Base-by-base conservation (phyloP, 1,284 basidiomycete genomes). In the Trichosporon inkin region DNA sequence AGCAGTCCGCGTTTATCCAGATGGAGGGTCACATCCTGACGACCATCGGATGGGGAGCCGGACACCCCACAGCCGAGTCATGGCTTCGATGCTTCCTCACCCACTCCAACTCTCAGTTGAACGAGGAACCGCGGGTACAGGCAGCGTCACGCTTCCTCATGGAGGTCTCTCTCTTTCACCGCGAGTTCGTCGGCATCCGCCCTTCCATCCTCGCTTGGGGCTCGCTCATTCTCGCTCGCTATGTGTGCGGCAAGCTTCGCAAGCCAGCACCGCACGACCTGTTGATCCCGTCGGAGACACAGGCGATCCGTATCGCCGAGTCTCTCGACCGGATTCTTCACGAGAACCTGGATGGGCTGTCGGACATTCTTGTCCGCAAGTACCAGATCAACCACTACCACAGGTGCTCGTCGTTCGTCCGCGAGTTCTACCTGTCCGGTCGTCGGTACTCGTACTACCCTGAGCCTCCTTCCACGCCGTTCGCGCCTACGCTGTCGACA, bases 121-220 rank as follows among this genome's bases (percentile, higher is more conserved):
- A 86, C 64, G 95, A 97, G 78, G 90, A 95, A 60, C 81, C 85
- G 61, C 90, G 89, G 77, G 90, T 94, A 6, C 91, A 95, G 73
- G 89, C 95, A 73, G 86, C 97, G 64, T 92, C 96, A 2, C 88
- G 96, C 49, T 99, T 98, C 82, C 80, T 99, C 71, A 96, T 99
- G 91, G 96, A 99, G 80, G 89, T 95, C 69, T 97, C 94, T 39
- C 84, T 99, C 53, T 99, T 97, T 82, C 90, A 97, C 78, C 88
- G 92, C 66, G 92, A 97, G 75, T 99, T 96, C 78, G 84, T 97
- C 77, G 86, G 87, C 68, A 88, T 88, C 71, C 82, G 86, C 16
- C 87, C 95, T 0, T 95, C 92, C 1, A 83, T 88, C 35, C 88
- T 98, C 69, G 94, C 96, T 19, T 81, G 86, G 20, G 96, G 90